Base-by-base conservation (phyloP, 768 basidiomycete genomes). In the Boletus pseudopeckii region DNA sequence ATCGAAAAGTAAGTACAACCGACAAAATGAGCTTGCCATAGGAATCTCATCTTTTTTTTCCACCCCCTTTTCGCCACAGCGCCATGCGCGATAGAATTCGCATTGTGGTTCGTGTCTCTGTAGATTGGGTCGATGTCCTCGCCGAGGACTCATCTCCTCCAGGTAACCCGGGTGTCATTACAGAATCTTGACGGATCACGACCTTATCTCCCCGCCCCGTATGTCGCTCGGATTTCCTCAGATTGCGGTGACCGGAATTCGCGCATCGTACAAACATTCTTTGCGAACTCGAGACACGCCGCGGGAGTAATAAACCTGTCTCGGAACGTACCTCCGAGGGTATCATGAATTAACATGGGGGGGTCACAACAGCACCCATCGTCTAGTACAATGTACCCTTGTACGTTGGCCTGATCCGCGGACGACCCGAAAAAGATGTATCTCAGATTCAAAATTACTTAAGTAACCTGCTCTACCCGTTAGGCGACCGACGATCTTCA, bases 31-130 rank as follows among this genome's bases (percentile, higher is more conserved):
- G n/a, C n/a, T n/a, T n/a, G n/a, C n/a, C n/a, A n/a, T n/a, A n/a
- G n/a, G n/a, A 53, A 64, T 55, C 63, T 54, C 62, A 28, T 61
- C 51, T 30, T 48, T 22, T 48, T 22, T 58, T 46, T 63, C 66
- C 66, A 66, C 64, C 65, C 63, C 65, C 66, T 66, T 49, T 68
- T 26, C 47, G 49, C 64, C 64, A 68, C 60, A 51, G 30, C 17
- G 20, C 56, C 45, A 26, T 32, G 24, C 49, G 38, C 37, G 54
- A 56, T 59, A 57, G 28, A 28, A 38, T 53, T 52, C 26, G 37
- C 41, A n/a, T 56, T 5, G 44, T n/a, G n/a, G n/a, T 52, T 48
- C 22, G 15, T 51, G 33, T 51, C 53, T 49, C 9, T 24, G 33
- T 50, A 61, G 54, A 57, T 59, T 48, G 45, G 14, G 48, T 55